Evolutionary conservation across 768 basidiomycete species (phyloP).

Genomic region (Dacryopinax primogenitus): DNA sequence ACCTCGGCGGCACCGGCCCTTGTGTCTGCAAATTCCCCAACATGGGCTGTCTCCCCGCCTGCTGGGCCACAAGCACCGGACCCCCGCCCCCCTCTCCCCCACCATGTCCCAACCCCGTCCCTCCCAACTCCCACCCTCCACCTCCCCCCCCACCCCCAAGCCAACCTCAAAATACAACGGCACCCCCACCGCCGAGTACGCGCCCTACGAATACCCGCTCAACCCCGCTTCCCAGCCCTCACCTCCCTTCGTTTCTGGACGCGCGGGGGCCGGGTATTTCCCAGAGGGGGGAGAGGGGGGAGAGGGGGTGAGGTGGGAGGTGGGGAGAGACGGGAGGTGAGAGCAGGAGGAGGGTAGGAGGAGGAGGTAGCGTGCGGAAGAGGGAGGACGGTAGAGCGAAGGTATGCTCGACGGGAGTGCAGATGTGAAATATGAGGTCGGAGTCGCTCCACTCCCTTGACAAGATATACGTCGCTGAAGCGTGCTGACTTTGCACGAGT

Average conservation of each 20-base stretch:
- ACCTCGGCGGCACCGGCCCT: not conserved
- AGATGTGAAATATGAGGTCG: too few relatives aligned
- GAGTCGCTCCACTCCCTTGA: too few relatives aligned
- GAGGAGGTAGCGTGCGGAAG: not conserved
- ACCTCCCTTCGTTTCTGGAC: not conserved
- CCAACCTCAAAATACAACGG: slow-evolving; percentile 4
- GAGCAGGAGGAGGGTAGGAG: not conserved
- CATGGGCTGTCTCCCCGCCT: not conserved
- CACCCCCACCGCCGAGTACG: slow-evolving; percentile 6
- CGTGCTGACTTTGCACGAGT: too few relatives aligned
- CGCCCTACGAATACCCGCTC: slow-evolving; percentile 6
- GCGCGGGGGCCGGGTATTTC: not conserved
- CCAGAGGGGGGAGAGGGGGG: too few relatives aligned
- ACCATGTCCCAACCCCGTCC: not conserved
- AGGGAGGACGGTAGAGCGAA: not conserved
- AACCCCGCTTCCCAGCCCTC: not conserved
- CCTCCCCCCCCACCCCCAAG: not conserved
- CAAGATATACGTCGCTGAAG: too few relatives aligned
- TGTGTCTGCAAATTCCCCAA: not conserved
- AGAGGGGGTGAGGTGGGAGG: not conserved
- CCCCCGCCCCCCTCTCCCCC: not conserved
- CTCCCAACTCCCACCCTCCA: slow-evolving; percentile 6
- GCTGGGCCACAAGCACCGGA: not conserved
- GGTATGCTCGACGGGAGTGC: too few relatives aligned
- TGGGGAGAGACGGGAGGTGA: not conserved